Conservation (phyloP, 108 stramenopile species). For the Conticribra weissflogii region DNA sequence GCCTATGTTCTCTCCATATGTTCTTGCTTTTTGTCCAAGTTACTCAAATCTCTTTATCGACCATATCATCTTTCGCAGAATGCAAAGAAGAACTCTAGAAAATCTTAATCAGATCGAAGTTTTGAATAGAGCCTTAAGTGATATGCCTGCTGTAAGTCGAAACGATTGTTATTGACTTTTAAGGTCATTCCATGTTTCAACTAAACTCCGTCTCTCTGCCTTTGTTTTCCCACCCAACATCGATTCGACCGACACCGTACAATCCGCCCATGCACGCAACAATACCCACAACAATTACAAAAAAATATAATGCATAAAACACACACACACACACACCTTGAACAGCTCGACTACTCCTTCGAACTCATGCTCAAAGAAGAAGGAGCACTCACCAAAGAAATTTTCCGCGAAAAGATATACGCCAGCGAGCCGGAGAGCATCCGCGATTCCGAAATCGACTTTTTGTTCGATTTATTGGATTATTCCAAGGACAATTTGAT, state of each 20-base stretch:
- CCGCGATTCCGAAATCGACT: conserved; percentile 44
- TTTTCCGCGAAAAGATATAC: conserved; percentile 38
- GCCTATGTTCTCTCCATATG: not conserved
- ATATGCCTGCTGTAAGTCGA: conserved; percentile 57
- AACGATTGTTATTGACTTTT: not conserved
- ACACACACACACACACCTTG: too few relatives aligned
- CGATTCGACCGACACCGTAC: too few relatives aligned
- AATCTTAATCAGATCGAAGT: conserved; percentile 49
- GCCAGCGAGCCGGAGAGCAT: conserved; percentile 41
- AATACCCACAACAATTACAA: too few relatives aligned
- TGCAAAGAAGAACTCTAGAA: conserved; percentile 27
- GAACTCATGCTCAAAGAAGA: conserved; percentile 45
- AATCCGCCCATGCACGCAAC: too few relatives aligned
- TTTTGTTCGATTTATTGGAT: conserved; percentile 56
- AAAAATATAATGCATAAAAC: too few relatives aligned
- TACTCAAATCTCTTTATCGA: too few relatives aligned
- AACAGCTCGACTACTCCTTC: conserved; percentile 46
- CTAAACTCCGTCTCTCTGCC: too few relatives aligned
- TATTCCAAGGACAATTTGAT: conserved; percentile 44
- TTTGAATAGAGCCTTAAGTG: conserved; percentile 50
- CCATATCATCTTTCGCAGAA: conserved; percentile 14
- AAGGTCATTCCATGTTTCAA: not conserved
- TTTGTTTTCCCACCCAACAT: too few relatives aligned
- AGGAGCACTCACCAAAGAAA: conserved; percentile 35
- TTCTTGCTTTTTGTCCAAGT: too few relatives aligned